phyloP scores from a whole-genome alignment of 305 asterid genomes.

The Fraxinus ornus region DNA sequence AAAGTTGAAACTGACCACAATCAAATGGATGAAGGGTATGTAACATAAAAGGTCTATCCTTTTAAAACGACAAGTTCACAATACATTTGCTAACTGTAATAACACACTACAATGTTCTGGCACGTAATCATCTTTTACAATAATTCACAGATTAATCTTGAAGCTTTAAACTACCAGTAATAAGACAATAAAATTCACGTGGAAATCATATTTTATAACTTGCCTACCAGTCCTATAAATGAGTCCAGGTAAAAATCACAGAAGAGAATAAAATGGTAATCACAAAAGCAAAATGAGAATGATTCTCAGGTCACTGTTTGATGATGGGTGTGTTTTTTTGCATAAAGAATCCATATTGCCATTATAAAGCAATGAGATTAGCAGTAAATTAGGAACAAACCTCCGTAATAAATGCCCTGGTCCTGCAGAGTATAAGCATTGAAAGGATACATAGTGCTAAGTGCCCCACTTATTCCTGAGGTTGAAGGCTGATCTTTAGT shows the following conservation, averaged over 20 bases:
- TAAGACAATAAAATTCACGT: background rate
- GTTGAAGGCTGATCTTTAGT: conserved; percentile 59
- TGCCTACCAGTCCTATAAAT: background rate
- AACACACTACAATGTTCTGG: background rate
- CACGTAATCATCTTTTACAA: background rate
- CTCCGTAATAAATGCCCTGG: conserved; percentile 75
- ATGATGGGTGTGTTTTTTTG: background rate
- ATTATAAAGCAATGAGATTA: conserved; percentile 19
- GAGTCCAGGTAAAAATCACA: background rate
- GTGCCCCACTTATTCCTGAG: conserved; percentile 58
- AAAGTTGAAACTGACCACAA: background rate
- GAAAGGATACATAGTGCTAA: conserved; percentile 45
- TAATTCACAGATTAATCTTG: background rate
- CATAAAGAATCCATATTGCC: background rate
- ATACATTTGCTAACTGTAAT: background rate
- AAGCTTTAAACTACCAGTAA: background rate
- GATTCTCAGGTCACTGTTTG: background rate
- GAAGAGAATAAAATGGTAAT: background rate
- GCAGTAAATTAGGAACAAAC: conserved; percentile 39
- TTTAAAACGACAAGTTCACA: background rate
- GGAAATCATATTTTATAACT: background rate
- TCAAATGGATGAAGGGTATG: background rate
- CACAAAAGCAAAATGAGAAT: background rate
- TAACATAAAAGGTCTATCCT: background rate
- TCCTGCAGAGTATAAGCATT: conserved; percentile 68